Conservation (phyloP, 2,329 filamentous ascomycete genomes). For the Nemania sp. region DNA sequence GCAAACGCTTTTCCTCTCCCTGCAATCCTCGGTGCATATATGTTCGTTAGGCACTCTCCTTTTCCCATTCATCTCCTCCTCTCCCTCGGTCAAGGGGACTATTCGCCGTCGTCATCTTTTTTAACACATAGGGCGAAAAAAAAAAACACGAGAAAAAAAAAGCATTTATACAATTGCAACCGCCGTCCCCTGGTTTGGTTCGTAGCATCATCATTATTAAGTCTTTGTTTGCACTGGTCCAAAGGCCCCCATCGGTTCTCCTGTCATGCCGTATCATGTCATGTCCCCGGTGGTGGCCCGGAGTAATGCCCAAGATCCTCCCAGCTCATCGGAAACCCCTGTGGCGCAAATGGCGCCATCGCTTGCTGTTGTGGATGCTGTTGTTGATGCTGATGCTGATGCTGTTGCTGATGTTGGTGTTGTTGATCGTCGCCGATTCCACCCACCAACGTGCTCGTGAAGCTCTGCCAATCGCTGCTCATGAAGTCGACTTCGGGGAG, state of each 20-base stretch:
- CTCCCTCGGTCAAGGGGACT: not conserved
- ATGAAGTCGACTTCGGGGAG: constrained; percentile 45
- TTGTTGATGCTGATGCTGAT: constrained; percentile 18
- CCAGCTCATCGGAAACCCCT: constrained; percentile 47
- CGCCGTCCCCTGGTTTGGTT: not conserved
- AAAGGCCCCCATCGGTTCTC: not conserved
- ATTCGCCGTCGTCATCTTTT: not conserved
- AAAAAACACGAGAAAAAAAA: not conserved
- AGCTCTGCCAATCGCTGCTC: constrained; percentile 48
- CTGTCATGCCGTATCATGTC: not conserved
- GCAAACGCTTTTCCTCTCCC: not conserved
- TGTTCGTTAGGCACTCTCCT: not conserved
- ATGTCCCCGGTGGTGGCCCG: constrained; percentile 19
- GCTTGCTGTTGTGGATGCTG: constrained; percentile 24
- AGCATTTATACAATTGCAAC: constrained; percentile 26
- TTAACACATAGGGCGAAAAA: constrained; percentile 8
- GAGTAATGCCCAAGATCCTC: constrained; percentile 44
- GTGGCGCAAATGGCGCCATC: constrained; percentile 32
- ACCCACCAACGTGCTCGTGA: constrained; percentile 46
- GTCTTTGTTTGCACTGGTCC: not conserved
- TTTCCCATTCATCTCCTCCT: not conserved
- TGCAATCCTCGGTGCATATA: constrained; percentile 27
- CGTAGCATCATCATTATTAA: constrained; percentile 29
- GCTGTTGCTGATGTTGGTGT: constrained; percentile 8
- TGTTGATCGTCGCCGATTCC: constrained; percentile 22